Base-by-base conservation (phyloP, 1,284 basidiomycete species). In the Cryptococcus sp. region DNA sequence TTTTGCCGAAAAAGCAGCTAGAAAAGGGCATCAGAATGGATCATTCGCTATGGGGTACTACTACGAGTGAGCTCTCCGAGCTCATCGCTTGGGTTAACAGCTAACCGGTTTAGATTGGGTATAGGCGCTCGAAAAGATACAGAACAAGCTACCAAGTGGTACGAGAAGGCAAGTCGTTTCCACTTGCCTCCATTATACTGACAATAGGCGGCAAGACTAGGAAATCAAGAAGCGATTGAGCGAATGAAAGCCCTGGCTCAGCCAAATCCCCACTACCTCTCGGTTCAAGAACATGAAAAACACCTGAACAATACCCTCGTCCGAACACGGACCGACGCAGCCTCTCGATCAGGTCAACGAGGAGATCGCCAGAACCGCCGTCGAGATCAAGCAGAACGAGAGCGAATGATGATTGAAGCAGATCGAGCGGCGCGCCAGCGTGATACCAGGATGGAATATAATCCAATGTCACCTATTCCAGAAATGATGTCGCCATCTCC, bases 31-130 rank as follows among this genome's bases (percentile, higher is more conserved):
- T 28, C 81, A 89, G 0, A 86, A 82, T 50, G 92, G 90, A 0
- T 88, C 93, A 71, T 97, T 97, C 70, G 92, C 92, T 0, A 85
- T 97, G 81, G 93, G 91, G 0, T 97, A 97, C 70, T 70, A 70
- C 43, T 64, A 56, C 46, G 69, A 71, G 69, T 70, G 49, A 60
- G 68, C 59, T 2, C 7, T 21, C 2, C 21, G 14, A 11, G 4
- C n/a, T 34, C 10, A 18, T 22, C n/a, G 21, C 31, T 10, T 21
- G 23, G 49, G 39, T 52, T 16, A 10, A 19, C 14, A 21, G 23
- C 25, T 24, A 21, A 25, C 18, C 32, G 21, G 32, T 21, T 43
- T 40, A 70, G 68, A 49, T 49, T 67, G 11, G 69, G 69, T 13
- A 67, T 71, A 10, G 69, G 69, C 10, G 66, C 64, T 10, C 42